Conservation (phyloP, 2,329 filamentous ascomycete genomes). For the Hypoxylon sp. region DNA sequence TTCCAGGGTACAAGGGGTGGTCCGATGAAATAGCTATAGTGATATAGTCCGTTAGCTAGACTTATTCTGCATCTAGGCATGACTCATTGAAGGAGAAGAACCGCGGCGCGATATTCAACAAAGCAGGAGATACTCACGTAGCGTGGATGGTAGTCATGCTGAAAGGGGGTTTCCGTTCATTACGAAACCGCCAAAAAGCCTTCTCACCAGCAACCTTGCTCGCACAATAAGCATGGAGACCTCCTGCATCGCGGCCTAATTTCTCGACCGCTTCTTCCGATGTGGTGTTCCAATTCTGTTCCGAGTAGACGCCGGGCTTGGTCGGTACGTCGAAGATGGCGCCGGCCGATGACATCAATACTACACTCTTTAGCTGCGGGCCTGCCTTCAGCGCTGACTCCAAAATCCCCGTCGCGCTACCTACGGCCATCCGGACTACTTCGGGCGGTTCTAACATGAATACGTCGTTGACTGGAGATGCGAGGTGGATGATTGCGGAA, state of each 20-base stretch:
- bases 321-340: conserved; percentile 48
- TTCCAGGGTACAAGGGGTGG: conserved; percentile 50
- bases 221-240: conserved; percentile 49
- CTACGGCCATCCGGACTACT: conserved; percentile 45
- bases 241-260: conserved; percentile 41
- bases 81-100: neutral
- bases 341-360: conserved; percentile 49
- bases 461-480: conserved; percentile 47
- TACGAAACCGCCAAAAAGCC: conserved; percentile 49
- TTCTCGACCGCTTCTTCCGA: conserved; percentile 42
- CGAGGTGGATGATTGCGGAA: conserved; percentile 50
- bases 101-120: neutral
- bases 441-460: conserved; percentile 46
- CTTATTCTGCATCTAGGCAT: neutral
- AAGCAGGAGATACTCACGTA: conserved; percentile 39
- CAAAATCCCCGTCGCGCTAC: conserved; percentile 45
- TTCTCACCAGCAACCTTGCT: conserved; percentile 51
- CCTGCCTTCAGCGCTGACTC: conserved; percentile 46
- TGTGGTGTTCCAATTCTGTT: conserved; percentile 50
- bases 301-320: conserved; percentile 43
- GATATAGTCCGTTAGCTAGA: neutral
- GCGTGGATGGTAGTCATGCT: conserved; percentile 49
- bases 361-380: conserved; percentile 45
- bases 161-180: conserved; percentile 46
- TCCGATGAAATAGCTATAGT: conserved; percentile 49